These are phyloP conservation scores for Aspergillus homomorphus DNA, from an alignment of 495 filamentous ascomycete species.

Conservation along the genomic window DNA sequence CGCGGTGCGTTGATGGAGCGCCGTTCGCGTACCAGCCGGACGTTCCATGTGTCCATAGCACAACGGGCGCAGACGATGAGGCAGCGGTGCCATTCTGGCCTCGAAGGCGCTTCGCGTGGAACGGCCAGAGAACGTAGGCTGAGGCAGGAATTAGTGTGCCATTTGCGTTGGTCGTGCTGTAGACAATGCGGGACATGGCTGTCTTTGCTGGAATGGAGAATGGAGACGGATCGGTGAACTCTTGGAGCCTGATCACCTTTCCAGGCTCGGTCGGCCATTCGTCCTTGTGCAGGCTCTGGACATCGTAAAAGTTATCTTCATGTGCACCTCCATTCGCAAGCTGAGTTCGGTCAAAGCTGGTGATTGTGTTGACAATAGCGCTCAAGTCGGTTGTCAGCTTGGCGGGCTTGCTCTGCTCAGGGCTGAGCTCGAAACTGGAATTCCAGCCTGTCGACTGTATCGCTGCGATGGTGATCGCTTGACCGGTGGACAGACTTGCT, in stretches of 20 bases:
- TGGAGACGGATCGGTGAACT: conserved; percentile 25
- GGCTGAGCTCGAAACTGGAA: conserved; percentile 32
- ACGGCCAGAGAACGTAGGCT: conserved; percentile 54
- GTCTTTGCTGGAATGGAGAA: conserved; percentile 38
- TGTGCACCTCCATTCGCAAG: conserved; percentile 31
- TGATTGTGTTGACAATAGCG: conserved; percentile 24
- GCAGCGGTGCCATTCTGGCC: not conserved
- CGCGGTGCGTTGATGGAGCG: conserved; percentile 45
- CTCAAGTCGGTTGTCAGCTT: conserved; percentile 20
- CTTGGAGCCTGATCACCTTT: conserved; percentile 33
- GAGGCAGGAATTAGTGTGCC: conserved; percentile 48
- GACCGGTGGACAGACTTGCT: conserved; percentile 1
- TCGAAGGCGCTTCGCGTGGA: conserved; percentile 2
- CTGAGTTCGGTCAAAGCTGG: conserved; percentile 37
- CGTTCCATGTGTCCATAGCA: conserved; percentile 55
- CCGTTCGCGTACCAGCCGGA: conserved; percentile 41
- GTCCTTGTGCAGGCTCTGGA: conserved; percentile 15
- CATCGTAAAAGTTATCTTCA: conserved; percentile 26
- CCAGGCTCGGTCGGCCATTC: conserved; percentile 27
- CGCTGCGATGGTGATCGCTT: conserved; percentile 5
- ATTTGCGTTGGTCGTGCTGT: conserved; percentile 43
- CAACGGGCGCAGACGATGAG: conserved; percentile 6
- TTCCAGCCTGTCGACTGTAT: conserved; percentile 30
- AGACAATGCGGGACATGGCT: conserved; percentile 48
- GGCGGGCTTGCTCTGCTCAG: conserved; percentile 26